Conservation (phyloP, 805 yeast species). For the Candida ovalis region DNA sequence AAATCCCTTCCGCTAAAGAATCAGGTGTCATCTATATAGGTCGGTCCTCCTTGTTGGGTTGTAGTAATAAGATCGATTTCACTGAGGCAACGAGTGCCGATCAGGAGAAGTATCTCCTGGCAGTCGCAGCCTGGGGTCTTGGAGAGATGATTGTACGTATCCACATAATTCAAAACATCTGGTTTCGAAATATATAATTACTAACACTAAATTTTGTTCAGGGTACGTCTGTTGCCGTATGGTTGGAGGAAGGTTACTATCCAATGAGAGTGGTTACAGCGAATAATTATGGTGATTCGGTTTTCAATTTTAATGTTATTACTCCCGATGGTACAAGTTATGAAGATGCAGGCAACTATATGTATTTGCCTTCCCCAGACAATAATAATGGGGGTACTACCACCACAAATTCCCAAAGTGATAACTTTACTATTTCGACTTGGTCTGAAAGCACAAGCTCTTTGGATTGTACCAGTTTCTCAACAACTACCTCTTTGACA, state of each 20-base stretch:
- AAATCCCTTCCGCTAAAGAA: not conserved
- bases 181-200: not conserved
- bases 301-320: constrained; percentile 14
- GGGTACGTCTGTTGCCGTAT: not conserved
- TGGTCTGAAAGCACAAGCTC: constrained; percentile 1
- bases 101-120: not conserved
- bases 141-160: constrained; percentile 1
- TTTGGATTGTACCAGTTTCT: not conserved
- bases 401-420: not conserved
- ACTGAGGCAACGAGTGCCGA: not conserved
- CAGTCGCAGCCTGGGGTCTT: not conserved
- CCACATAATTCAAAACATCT: not conserved
- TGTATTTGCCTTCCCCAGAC: constrained; percentile 11
- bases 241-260: constrained; percentile 23
- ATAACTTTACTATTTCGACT: not conserved
- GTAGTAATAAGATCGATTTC: constrained; percentile 2
- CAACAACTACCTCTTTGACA: not conserved
- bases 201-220: not conserved
- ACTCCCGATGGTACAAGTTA: constrained; percentile 19
- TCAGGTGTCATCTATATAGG: constrained; percentile 5
- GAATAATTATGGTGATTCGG: constrained; percentile 19
- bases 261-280: constrained; percentile 27
- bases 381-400: constrained; percentile 1
- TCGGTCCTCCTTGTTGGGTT: not conserved
- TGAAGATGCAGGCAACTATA: constrained; percentile 14